Conservation (phyloP, 805 yeast species). For the Suhomyces canberraensis region DNA sequence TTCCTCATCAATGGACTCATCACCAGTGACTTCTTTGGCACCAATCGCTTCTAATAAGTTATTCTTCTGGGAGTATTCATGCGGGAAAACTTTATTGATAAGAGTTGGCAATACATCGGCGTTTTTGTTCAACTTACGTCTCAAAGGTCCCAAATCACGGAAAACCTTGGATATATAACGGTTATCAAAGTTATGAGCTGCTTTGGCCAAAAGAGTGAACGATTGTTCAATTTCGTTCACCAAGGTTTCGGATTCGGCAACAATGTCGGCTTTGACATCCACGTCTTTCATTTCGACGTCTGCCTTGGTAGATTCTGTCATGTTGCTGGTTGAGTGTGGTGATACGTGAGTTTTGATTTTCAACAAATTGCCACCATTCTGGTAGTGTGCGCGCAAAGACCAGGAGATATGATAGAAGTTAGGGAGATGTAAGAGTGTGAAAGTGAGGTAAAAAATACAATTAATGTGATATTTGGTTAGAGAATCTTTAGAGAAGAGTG, state of each 20-base stretch:
- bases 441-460: too few species aligned
- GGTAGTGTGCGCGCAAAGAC: slow-evolving; percentile 1
- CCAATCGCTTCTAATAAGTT: slow-evolving; percentile 38
- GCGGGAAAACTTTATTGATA: slow-evolving; percentile 55
- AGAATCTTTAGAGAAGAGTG: too few species aligned
- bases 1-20: slow-evolving; percentile 6
- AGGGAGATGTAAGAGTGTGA: too few species aligned
- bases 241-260: slow-evolving; percentile 14
- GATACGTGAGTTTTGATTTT: slow-evolving; percentile 1
- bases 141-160: slow-evolving; percentile 73
- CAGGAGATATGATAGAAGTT: too few species aligned
- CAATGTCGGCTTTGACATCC: slow-evolving; percentile 5
- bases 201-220: slow-evolving; percentile 53
- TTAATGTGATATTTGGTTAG: too few species aligned
- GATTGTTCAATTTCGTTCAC: slow-evolving; percentile 37
- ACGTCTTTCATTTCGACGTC: slow-evolving; percentile 22
- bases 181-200: slow-evolving; percentile 74
- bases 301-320: slow-evolving; percentile 2
- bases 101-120: slow-evolving; percentile 53
- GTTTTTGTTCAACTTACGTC: slow-evolving; percentile 54
- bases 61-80: slow-evolving; percentile 38
- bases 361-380: slow-evolving; percentile 4
- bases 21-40: slow-evolving; percentile 11
- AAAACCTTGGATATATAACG: slow-evolving; percentile 83
- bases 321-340: background rate